Percentiles rank a stretch among this genome's conserved stretches.
phyloP scores from a whole-genome alignment of 768 basidiomycete species.

The Leucosporidium yakuticum region DNA sequence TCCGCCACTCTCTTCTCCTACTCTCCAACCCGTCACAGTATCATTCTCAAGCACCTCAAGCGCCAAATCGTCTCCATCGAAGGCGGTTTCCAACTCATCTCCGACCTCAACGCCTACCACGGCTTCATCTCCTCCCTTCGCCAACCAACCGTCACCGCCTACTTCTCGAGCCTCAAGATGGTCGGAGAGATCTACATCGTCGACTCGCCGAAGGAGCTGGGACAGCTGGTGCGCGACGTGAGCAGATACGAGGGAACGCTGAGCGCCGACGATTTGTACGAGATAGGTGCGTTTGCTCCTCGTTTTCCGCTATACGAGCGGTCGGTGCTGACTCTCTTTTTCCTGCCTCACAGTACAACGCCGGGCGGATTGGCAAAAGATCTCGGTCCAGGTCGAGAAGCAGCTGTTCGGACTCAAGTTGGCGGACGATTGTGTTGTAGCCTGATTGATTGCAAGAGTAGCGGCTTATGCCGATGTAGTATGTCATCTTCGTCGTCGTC shows the following conservation, averaged over 20 bases:
- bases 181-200: constrained; percentile 93
- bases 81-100: constrained; percentile 93
- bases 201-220: constrained; percentile 73
- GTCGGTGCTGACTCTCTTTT: not conserved
- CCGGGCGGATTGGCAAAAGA: constrained; percentile 84
- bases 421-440: constrained; percentile 25
- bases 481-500: not conserved
- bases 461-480: not conserved
- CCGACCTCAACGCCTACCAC: constrained; percentile 91
- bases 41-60: constrained; percentile 93
- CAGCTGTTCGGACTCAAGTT: constrained; percentile 34
- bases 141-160: constrained; percentile 72
- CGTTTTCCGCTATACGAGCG: not conserved
- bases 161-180: constrained; percentile 95
- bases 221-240: constrained; percentile 90
- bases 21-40: constrained; percentile 50
- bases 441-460: constrained; percentile 2
- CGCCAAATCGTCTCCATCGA: constrained; percentile 89
- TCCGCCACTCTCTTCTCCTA: not conserved
- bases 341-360: constrained; percentile 21
- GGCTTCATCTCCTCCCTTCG: constrained; percentile 79
- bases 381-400: constrained; percentile 76
- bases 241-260: constrained; percentile 92
- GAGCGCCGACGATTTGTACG: constrained; percentile 92
- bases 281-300: constrained; percentile 65